Evolutionary conservation across 192 early-diverging fungal genomes (phyloP).

Genomic region (Coemansia pectinata): DNA sequence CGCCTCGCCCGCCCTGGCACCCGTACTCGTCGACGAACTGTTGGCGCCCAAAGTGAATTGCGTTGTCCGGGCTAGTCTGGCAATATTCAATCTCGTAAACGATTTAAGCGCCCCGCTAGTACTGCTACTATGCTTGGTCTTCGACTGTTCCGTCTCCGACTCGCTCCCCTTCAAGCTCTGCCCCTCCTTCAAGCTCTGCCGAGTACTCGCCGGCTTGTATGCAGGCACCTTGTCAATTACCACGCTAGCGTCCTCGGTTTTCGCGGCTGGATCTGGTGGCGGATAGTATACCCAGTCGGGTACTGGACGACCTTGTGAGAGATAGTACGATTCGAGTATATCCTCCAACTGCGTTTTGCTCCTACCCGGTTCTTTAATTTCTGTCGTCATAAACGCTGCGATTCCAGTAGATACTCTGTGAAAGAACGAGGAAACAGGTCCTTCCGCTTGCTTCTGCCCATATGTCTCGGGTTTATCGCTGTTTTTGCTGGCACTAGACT

Average conservation of each 20-base stretch:
- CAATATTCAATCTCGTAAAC: slow-evolving; percentile 30
- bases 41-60: slow-evolving; percentile 4
- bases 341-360: slow-evolving; percentile 47
- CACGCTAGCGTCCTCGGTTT: background rate
- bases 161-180: background rate
- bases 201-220: background rate
- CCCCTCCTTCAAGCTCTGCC: background rate
- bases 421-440: slow-evolving; percentile 18
- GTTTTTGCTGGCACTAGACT: background rate
- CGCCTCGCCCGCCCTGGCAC: background rate
- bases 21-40: slow-evolving; percentile 5
- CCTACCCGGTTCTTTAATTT: background rate
- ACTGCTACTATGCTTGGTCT: slow-evolving; percentile 8
- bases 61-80: slow-evolving; percentile 11
- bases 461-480: background rate
- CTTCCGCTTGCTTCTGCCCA: slow-evolving; percentile 5
- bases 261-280: slow-evolving; percentile 30
- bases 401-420: slow-evolving; percentile 19
- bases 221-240: background rate
- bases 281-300: slow-evolving; percentile 45
- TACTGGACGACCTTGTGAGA: slow-evolving; percentile 32
- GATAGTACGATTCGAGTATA: slow-evolving; percentile 48
- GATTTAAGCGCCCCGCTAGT: slow-evolving; percentile 15
- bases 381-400: slow-evolving; percentile 27
- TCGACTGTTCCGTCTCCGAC: background rate